Evolutionary conservation across 139 green algal species (phyloP).

Genomic region (Haematococcus sp.): DNA sequence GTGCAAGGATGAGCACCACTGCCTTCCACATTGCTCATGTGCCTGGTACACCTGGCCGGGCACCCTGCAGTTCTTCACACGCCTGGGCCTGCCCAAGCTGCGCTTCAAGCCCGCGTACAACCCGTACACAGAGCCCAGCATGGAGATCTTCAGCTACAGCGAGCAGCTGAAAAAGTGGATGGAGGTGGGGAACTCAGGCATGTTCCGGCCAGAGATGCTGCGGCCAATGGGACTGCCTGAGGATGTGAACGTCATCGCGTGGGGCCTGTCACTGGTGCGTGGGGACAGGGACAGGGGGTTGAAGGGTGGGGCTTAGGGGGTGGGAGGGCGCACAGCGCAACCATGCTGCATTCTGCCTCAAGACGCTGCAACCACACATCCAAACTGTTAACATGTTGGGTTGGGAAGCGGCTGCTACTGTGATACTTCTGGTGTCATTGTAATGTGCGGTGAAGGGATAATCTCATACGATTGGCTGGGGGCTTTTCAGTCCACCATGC

Average conservation of each 20-base stretch:
- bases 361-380: no score
- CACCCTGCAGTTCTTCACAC: constrained; percentile 88
- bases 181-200: constrained; percentile 97
- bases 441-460: no score
- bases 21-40: neutral
- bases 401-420: no score
- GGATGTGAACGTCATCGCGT: constrained; percentile 97
- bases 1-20: no score
- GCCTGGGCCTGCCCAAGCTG: constrained; percentile 93
- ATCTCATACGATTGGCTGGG: no score
- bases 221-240: constrained; percentile 96
- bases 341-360: no score
- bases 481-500: no score
- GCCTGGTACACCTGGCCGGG: neutral
- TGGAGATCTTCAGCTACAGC: constrained; percentile 99
- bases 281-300: no score
- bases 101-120: constrained; percentile 99
- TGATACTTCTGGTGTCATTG: no score
- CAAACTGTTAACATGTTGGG: no score
- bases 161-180: constrained; percentile 97
- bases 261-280: constrained; percentile 84
- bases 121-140: constrained; percentile 98
- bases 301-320: no score
- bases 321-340: no score
- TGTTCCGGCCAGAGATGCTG: constrained; percentile 98